phyloP scores from a whole-genome alignment of 257 asterid genomes.

The Ligustrum vulgare region DNA sequence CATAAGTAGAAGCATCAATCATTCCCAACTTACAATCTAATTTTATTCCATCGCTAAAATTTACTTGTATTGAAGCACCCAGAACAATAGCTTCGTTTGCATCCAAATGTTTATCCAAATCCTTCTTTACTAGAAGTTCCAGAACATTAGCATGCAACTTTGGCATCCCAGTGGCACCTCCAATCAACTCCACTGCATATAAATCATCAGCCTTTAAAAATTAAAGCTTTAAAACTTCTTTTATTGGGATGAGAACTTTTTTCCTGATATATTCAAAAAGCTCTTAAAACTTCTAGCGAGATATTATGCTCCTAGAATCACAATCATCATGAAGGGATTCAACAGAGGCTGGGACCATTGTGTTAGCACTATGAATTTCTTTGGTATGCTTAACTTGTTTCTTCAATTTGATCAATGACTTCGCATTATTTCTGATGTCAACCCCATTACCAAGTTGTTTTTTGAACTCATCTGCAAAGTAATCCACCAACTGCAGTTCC shows the following conservation, averaged over 20 bases:
- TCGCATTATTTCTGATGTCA: conserved; percentile 77
- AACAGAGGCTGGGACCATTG: conserved; percentile 89
- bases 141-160: conserved; percentile 95
- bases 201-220: conserved; percentile 71
- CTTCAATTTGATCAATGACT: conserved; percentile 95
- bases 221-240: conserved; percentile 70
- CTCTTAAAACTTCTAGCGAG: conserved; percentile 95
- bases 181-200: conserved; percentile 92
- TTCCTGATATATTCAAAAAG: conserved; percentile 86
- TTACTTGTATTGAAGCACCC: conserved; percentile 94
- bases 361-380: conserved; percentile 94
- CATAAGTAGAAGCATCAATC: conserved; percentile 90
- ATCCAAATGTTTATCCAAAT: conserved; percentile 87
- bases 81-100: conserved; percentile 94
- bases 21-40: conserved; percentile 95
- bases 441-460: conserved; percentile 79
- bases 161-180: conserved; percentile 98
- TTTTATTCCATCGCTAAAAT: conserved; percentile 94
- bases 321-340: conserved; percentile 88
- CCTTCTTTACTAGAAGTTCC: conserved; percentile 91
- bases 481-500: conserved; percentile 89
- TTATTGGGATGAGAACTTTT: conserved; percentile 73
- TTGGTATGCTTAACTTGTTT: conserved; percentile 98
- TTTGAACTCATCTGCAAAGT: conserved; percentile 89
- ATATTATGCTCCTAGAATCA: conserved; percentile 96